These are phyloP conservation scores for Leavenworthia alabamica DNA, from an alignment of 345 rosid genomes.

Conservation along the genomic window DNA sequence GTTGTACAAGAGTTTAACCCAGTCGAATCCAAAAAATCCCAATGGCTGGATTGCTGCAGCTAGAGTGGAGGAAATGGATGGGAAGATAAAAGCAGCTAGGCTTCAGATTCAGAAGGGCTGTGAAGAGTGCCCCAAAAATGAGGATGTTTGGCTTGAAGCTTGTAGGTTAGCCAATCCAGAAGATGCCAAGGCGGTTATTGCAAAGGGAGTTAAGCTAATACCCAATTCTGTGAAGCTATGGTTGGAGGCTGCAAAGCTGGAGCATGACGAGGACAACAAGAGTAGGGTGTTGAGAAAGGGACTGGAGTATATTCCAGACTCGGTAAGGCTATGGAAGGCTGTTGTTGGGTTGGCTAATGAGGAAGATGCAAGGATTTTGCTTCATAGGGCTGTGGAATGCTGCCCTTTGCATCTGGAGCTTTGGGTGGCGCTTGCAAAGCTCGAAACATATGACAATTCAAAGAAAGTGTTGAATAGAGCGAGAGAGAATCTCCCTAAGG, in stretches of 20 bases:
- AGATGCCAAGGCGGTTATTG: slow-evolving; percentile 87
- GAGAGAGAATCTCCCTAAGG: slow-evolving; percentile 62
- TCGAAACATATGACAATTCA: slow-evolving; percentile 70
- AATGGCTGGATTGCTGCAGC: slow-evolving; percentile 98
- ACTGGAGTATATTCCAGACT: slow-evolving; percentile 75
- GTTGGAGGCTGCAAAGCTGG: slow-evolving; percentile 85
- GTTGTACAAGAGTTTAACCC: slow-evolving; percentile 76
- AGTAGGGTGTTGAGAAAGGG: slow-evolving; percentile 87
- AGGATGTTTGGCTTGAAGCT: slow-evolving; percentile 93
- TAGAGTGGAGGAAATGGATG: slow-evolving; percentile 93
- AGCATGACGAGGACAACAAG: slow-evolving; percentile 60
- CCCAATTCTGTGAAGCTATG: slow-evolving; percentile 82
- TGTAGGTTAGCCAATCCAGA: slow-evolving; percentile 80
- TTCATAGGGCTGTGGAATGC: slow-evolving; percentile 88
- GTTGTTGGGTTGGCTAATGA: slow-evolving; percentile 74
- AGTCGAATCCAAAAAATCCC: slow-evolving; percentile 84
- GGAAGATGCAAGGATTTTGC: slow-evolving; percentile 69
- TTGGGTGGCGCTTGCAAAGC: slow-evolving; percentile 83
- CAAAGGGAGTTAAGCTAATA: slow-evolving; percentile 72
- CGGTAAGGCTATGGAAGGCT: slow-evolving; percentile 89
- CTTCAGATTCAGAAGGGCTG: slow-evolving; percentile 77
- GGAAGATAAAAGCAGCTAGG: slow-evolving; percentile 78
- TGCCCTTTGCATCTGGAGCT: slow-evolving; percentile 86
- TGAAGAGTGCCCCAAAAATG: slow-evolving; percentile 85
- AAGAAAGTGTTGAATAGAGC: slow-evolving; percentile 76